Conservation (phyloP, 345 rosid genomes). For the Camelina sativa region DNA sequence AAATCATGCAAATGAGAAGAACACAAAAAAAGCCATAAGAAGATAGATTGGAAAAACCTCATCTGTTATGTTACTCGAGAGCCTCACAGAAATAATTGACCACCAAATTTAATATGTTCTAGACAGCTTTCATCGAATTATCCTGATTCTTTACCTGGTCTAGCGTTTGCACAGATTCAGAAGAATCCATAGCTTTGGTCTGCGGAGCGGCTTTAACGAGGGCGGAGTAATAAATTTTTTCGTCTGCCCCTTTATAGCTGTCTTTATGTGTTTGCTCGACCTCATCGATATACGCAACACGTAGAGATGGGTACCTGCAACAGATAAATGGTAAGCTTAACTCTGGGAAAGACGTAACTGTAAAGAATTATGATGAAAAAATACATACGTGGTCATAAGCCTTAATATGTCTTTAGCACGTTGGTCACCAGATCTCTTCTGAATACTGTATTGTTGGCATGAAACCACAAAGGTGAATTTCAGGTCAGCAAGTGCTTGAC, state of each 20-base stretch:
- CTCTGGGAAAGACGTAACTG: constrained; percentile 2
- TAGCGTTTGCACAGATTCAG: constrained; percentile 68
- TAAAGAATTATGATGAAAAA: constrained; percentile 34
- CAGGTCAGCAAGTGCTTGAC: constrained; percentile 85
- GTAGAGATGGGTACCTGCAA: constrained; percentile 71
- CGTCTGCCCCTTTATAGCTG: constrained; percentile 52
- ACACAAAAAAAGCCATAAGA: background rate
- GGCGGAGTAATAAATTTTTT: constrained; percentile 65
- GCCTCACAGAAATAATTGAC: background rate
- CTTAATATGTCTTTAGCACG: constrained; percentile 74
- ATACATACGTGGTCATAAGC: constrained; percentile 71
- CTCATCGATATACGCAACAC: constrained; percentile 82
- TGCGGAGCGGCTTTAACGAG: constrained; percentile 73
- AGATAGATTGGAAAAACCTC: background rate
- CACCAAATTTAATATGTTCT: background rate
- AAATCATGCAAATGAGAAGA: background rate
- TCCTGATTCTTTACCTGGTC: constrained; percentile 61
- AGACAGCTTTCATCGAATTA: constrained; percentile 22
- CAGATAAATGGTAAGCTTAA: constrained; percentile 19
- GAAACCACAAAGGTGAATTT: constrained; percentile 84
- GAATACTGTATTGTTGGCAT: constrained; percentile 75
- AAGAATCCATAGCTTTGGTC: constrained; percentile 64
- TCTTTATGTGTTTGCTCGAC: constrained; percentile 69
- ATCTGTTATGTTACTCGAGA: background rate
- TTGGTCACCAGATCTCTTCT: constrained; percentile 66